Base-by-base conservation (phyloP, 2,329 filamentous ascomycete species). In the Sporothrix pseudoabietina region DNA sequence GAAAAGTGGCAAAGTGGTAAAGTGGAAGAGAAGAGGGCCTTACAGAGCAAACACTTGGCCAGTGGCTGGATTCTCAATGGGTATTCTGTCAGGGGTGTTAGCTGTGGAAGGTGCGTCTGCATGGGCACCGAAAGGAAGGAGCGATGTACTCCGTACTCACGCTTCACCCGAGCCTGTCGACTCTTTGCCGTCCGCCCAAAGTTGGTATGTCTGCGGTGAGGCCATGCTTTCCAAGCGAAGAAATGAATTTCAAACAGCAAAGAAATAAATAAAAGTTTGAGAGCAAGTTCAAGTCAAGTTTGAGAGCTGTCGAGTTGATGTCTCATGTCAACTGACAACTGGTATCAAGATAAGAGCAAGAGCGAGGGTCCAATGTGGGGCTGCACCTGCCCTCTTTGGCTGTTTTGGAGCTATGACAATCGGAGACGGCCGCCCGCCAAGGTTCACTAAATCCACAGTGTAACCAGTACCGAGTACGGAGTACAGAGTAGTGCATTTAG, bases 31-130 rank as follows among this genome's bases (percentile, higher is more conserved):
- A 3, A 16, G 14, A 14, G 12, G 4, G 22, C 22, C 76, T 44
- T 69, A 76, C 77, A 73, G 41, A 12, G 78, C 77, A 75, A 79
- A 77, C 19, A 78, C 73, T n/a, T 74, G 63, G 22, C 77, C 78
- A 0, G 75, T 79, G 2, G 78, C 73, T 4, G 78, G 78, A 59
- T 79, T 74, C 44, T 79, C 77, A 6, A 79, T 72, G 14, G 76
- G 76, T 16, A 79, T 78, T 5, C 78, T 79, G 35, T 57, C 35
- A 4, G 22, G 1, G 0, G 4, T 22, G 59, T 72, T 32, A 71
- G 65, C 5, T 30, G 14, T 4, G 5, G 14, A 39, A n/a, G 19
- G 52, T 26, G 52, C 10, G 41, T 26, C 26, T 26, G 26, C 26
- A 26, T 26, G 26, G 26, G 2, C 5, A 1, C 10, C 19, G 4